Evolutionary conservation across 2,329 filamentous ascomycete genomes (phyloP), one percentile per base, ranked within the genome.

Genomic region (Aspergillus quadrilineatus): DNA sequence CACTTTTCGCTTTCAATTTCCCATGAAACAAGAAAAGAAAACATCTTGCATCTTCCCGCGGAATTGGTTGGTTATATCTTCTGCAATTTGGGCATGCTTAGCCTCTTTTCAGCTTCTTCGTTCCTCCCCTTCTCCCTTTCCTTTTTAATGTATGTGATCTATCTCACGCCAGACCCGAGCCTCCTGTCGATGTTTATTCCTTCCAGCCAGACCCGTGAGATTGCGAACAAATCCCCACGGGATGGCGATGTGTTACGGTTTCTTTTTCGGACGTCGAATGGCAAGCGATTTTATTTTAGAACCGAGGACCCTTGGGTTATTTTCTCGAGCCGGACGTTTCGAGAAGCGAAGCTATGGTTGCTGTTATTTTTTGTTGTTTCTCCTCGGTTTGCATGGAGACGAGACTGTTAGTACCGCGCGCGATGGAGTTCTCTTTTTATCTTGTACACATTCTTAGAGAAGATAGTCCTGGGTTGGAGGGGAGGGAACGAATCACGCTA

Each of bases 21-120:
- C 55, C 30, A 22, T 51, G 50, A 44, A 58, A 57, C 62, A 59
- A 67, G 65, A 68, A 69, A 71, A 70, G 67, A 65, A 67, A 68
- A 65, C 67, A 69, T 73, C 56, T 68, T 67, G 67, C 69, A 71
- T 69, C 60, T 65, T 67, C 57, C 62, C 66, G 69, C 63, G 66
- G 63, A 72, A 66, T 68, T 72, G 70, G 70, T 73, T 72, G 68
- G 67, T 73, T 71, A 73, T 72, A 64, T 68, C 63, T 65, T 65
- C 62, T 61, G 67, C 64, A 64, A 70, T 71, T 57, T 70, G 69
- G 67, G 66, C 63, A 52, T 57, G 54, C 57, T 49, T 56, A 60
- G 60, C 65, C 65, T 65, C 51, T 62, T 66, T 63, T 34, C 30
- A 42, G 8, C 34, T 57, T 50, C 47, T 57, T 39, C 49, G 47